Base-by-base conservation (phyloP, 768 basidiomycete species). In the Trametes maxima region DNA sequence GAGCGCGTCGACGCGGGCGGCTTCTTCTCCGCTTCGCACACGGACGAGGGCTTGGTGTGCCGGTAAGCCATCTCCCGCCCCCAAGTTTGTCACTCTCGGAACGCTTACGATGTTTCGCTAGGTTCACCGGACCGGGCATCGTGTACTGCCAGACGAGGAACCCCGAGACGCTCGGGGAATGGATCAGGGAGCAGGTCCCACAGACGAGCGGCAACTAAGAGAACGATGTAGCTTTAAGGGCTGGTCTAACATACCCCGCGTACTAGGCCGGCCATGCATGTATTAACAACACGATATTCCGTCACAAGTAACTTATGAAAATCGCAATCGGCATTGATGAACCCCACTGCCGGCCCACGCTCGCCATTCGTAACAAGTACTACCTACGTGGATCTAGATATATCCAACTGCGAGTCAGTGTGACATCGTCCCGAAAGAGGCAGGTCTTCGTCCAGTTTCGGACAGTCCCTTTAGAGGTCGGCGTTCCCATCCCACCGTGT, bases 81-180 rank as follows among this genome's bases (percentile, higher is more conserved):
- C 19, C 37, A 19, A 12, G 10, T 7, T 19, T 42, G n/a, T 7
- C 5, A 22, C 6, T 2, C 2, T n/a, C 17, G 10, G 17, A 11
- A 11, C 8, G 13, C 16, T 39, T 3, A n/a, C 14, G 49, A 24
- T 14, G 14, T 8, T 35, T 33, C 14, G 13, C 6, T 47, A 72
- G 73, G 12, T 75, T 73, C 65, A 75, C 73, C 14, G 74, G 74
- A 0, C 74, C 74, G 11, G 74, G 73, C 2, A 68, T 64, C 6
- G 69, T 75, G n/a, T 75, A 72, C 58, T 64, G 74, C 28, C 73
- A 75, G 62, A 69, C 73, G 5, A 62, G 73, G 54, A 75, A 73
- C 54, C 69, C 73, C 1, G 71, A 74, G 35, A 59, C 64, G 10
- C 57, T 75, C 21, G 65, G 69, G 19, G 56, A 54, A 11, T 75